These are phyloP conservation scores for Persicaria tinctoria DNA, from an alignment of 148 eudicot species.

Conservation along the genomic window DNA sequence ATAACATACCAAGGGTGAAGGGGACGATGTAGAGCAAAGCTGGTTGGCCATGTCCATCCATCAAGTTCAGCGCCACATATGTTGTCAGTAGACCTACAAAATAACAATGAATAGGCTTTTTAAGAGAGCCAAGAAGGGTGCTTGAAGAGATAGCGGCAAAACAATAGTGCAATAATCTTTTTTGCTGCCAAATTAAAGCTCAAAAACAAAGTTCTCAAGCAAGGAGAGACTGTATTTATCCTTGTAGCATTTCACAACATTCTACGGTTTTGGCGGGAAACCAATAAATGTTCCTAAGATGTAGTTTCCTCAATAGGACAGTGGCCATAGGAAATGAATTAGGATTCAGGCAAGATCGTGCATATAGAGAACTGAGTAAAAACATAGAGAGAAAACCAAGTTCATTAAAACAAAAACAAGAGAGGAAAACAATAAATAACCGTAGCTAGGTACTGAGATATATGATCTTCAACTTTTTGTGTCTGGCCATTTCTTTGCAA, in stretches of 20 bases:
- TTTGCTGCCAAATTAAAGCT: not conserved
- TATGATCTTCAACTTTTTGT: not conserved
- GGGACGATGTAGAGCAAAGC: slow-evolving; percentile 98
- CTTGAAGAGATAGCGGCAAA: not conserved
- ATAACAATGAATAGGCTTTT: not conserved
- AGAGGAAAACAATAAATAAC: too few species aligned
- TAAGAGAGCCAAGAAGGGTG: not conserved
- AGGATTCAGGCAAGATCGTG: too few species aligned
- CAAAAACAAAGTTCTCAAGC: not conserved
- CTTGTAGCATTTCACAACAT: not conserved
- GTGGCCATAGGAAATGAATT: too few species aligned
- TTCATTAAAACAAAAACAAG: too few species aligned
- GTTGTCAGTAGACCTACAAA: slow-evolving; percentile 76
- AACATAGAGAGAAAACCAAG: too few species aligned
- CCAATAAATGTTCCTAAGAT: not conserved
- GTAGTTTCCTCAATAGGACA: too few species aligned
- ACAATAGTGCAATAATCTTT: not conserved
- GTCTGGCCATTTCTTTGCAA: not conserved
- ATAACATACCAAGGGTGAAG: slow-evolving; percentile 65
- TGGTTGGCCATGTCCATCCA: slow-evolving; percentile 99
- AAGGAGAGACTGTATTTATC: not conserved
- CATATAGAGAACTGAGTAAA: too few species aligned
- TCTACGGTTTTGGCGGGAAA: not conserved
- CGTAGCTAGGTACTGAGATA: too few species aligned
- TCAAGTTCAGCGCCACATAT: slow-evolving; percentile 89